Conservation (phyloP, 2,329 filamentous ascomycete genomes). For the Cladosporium cucumerinum region DNA sequence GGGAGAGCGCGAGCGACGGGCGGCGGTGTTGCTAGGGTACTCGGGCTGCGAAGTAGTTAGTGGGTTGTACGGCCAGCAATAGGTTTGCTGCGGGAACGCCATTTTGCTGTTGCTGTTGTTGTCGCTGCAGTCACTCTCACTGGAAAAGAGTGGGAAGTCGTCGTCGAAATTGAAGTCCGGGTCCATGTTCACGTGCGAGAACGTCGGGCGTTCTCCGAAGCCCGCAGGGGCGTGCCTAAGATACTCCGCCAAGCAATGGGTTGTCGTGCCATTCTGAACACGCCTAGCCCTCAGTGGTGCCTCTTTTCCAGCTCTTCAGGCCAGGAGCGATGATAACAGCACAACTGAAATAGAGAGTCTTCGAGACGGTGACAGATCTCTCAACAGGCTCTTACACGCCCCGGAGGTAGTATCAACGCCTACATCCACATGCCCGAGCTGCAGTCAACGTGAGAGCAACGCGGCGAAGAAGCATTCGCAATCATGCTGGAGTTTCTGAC, state of each 20-base stretch:
- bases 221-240: background rate
- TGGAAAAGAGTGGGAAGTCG: background rate
- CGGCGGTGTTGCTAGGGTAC: background rate
- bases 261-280: background rate
- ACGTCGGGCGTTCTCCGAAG: background rate
- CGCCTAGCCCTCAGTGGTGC: background rate
- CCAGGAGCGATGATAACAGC: background rate
- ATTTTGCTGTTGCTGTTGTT: background rate
- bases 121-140: background rate
- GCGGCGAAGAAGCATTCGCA: background rate
- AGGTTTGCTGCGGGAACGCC: background rate
- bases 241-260: background rate
- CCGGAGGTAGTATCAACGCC: background rate
- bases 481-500: background rate
- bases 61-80: background rate
- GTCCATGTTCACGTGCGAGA: background rate
- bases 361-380: background rate
- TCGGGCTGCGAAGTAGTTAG: slow-evolving; percentile 8
- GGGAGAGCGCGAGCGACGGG: slow-evolving; percentile 16
- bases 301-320: background rate
- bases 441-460: background rate
- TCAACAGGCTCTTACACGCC: background rate
- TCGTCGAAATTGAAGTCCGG: background rate
- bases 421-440: background rate
- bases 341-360: background rate